Evolutionary conservation across 2,329 filamentous ascomycete genomes (phyloP).

Genomic region (Alternaria ethzedia): DNA sequence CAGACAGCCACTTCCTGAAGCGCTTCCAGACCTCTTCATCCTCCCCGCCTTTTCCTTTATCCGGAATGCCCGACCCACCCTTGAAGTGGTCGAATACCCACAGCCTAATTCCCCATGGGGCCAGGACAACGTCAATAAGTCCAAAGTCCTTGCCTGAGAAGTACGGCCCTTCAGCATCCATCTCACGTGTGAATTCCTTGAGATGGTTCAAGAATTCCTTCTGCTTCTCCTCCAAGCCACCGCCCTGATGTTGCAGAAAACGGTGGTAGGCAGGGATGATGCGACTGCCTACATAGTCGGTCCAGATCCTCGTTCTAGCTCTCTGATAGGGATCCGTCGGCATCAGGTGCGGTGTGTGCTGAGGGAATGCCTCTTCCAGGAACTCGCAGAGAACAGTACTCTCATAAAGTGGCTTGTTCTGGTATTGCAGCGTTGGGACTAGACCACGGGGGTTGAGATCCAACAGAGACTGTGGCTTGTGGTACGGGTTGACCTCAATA

Average conservation of each 20-base stretch:
- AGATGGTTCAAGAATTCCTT: slow-evolving; percentile 65
- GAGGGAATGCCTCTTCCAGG: slow-evolving; percentile 72
- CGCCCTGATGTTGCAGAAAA: slow-evolving; percentile 53
- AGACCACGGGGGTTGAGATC: slow-evolving; percentile 76
- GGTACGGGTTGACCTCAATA: slow-evolving; percentile 73
- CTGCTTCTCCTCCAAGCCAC: slow-evolving; percentile 58
- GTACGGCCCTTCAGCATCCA: slow-evolving; percentile 68
- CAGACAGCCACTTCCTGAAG: slow-evolving; percentile 70
- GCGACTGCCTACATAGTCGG: slow-evolving; percentile 71
- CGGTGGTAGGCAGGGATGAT: slow-evolving; percentile 75
- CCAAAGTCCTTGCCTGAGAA: slow-evolving; percentile 70
- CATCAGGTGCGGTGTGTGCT: slow-evolving; percentile 59
- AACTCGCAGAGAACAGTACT: slow-evolving; percentile 77
- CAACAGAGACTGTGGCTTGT: slow-evolving; percentile 72
- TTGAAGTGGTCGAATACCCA: slow-evolving; percentile 82
- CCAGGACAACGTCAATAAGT: slow-evolving; percentile 73
- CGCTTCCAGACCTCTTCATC: slow-evolving; percentile 67
- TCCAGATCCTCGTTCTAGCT: slow-evolving; percentile 73
- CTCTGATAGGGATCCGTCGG: slow-evolving; percentile 68
- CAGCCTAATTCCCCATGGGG: slow-evolving; percentile 74
- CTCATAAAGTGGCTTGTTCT: slow-evolving; percentile 71
- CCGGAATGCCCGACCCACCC: slow-evolving; percentile 59
- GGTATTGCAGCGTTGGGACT: slow-evolving; percentile 70
- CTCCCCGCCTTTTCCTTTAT: slow-evolving; percentile 55
- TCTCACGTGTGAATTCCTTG: slow-evolving; percentile 66